A percentile compares a stretch with the other conserved stretches of the same genome.
phyloP scores from a whole-genome alignment of 495 filamentous ascomycete genomes.

The Evernia prunastri region DNA sequence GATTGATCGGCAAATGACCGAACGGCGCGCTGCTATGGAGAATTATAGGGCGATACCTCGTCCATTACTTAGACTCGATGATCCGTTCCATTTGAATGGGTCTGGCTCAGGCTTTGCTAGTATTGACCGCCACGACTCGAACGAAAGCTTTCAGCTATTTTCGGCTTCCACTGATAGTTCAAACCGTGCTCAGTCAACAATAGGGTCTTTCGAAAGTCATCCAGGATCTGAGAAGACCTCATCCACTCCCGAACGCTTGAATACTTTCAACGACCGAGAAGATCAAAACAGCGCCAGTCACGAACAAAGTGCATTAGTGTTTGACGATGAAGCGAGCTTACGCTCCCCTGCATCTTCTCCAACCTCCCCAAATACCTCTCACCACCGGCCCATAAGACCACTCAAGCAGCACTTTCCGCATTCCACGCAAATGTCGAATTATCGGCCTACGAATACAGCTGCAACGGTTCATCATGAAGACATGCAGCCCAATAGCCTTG shows the following conservation, averaged over 20 bases:
- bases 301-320: conserved; percentile 12
- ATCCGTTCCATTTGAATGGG: conserved; percentile 31
- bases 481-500: conserved; percentile 10
- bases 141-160: conserved; percentile 78
- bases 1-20: conserved; percentile 32
- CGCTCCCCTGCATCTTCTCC: conserved; percentile 10
- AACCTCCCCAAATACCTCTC: neutral
- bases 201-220: conserved; percentile 34
- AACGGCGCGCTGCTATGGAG: conserved; percentile 39
- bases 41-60: conserved; percentile 43
- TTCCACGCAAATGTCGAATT: neutral
- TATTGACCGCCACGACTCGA: conserved; percentile 61
- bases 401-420: neutral
- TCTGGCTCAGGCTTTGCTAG: conserved; percentile 36
- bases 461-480: conserved; percentile 12
- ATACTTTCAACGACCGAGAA: neutral
- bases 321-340: conserved; percentile 14
- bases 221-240: conserved; percentile 17
- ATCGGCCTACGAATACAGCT: conserved; percentile 1
- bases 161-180: conserved; percentile 66
- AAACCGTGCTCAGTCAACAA: conserved; percentile 40
- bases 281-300: neutral
- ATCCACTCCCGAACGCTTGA: conserved; percentile 13
- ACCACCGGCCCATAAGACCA: neutral
- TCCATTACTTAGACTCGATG: conserved; percentile 40